Evolutionary conservation across 352 stramenopile species (phyloP), one percentile per base, ranked within the genome.

Genomic region (Pythium pyrilobum): DNA sequence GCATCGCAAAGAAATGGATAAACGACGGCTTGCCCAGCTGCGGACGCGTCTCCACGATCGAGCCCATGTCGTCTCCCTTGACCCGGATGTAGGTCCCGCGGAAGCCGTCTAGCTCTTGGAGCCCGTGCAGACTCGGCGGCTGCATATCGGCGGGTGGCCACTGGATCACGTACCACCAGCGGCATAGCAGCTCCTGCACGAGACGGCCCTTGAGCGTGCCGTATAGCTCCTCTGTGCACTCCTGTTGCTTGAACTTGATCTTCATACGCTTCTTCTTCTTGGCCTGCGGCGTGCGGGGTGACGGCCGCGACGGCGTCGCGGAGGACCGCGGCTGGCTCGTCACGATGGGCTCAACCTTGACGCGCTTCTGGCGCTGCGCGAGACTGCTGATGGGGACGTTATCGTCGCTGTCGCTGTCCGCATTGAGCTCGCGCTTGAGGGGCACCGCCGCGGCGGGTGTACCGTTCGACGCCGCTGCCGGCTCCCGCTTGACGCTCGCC

Each of bases 181-280:
- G 77, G 64, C 83, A 94, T 38, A 94, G 56, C 42, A 94, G 57
- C 56, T 92, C 76, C 56, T 94, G 83, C 12, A 71, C 78, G 11
- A 94, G 43, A 39, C 66, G 67, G 0, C 83, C 83, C 63, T 94
- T 94, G 16, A 90, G 66, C 43, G 83, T 78, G 42, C 85, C 59
- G 47, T 94, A 94, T 20, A 94, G 65, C 44, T 88, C 67, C 52
- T 94, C 83, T 23, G 83, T 87, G 58, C 74, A 89, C 56, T 90
- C 83, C 48, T 94, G 81, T 59, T 94, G 83, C 38, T 87, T 87
- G 52, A 85, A 89, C 53, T 85, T 87, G 67, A 92, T 89, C 71
- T 87, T 87, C 58, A 87, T 77, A 39, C 74, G 68, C 61, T 87
- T 90, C 61, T 87, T 90, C 61, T 87, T 66, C 56, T 66, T 67